Evolutionary conservation across 495 filamentous ascomycete species (phyloP).

Genomic region (Pyronema omphalodes): DNA sequence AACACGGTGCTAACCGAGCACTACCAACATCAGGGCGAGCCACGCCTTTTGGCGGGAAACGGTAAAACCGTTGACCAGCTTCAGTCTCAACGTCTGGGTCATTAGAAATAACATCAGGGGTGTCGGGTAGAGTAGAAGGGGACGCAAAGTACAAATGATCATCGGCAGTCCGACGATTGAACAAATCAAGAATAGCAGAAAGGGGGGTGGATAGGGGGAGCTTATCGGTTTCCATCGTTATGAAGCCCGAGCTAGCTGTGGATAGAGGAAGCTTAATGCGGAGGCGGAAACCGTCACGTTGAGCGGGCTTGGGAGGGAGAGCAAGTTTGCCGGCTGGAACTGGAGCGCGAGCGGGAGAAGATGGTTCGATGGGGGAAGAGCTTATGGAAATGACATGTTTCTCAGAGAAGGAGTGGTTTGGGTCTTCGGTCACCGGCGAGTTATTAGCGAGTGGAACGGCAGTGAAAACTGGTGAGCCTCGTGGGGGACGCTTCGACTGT

Average conservation of each 20-base stretch:
- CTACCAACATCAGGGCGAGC: slow-evolving; percentile 4
- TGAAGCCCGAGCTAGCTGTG: slow-evolving; percentile 1
- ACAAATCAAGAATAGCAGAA: slow-evolving; percentile 16
- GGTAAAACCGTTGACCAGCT: slow-evolving; percentile 16
- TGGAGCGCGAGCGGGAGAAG: background rate
- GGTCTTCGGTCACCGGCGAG: background rate
- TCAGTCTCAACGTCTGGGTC: background rate
- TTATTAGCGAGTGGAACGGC: background rate
- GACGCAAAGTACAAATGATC: slow-evolving; percentile 21
- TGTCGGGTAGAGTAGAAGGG: slow-evolving; percentile 12
- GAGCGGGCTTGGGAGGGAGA: slow-evolving; percentile 19
- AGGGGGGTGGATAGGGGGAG: slow-evolving; percentile 16
- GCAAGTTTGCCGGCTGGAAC: slow-evolving; percentile 2
- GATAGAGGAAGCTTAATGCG: slow-evolving; percentile 15
- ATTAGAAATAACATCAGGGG: slow-evolving; percentile 9
- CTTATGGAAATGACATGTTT: background rate
- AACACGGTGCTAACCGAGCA: slow-evolving; percentile 4
- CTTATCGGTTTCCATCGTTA: slow-evolving; percentile 17
- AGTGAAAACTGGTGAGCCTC: slow-evolving; percentile 1
- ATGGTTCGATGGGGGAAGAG: background rate
- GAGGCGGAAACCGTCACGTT: slow-evolving; percentile 18
- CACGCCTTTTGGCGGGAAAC: slow-evolving; percentile 9
- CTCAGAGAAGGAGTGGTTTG: background rate
- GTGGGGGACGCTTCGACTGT: slow-evolving; percentile 6
- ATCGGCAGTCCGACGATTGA: slow-evolving; percentile 10